A percentile compares a stretch with the other conserved stretches of the same genome.
Conservation (phyloP, 2,329 filamentous ascomycete species). For the Thyridium curvatum region DNA sequence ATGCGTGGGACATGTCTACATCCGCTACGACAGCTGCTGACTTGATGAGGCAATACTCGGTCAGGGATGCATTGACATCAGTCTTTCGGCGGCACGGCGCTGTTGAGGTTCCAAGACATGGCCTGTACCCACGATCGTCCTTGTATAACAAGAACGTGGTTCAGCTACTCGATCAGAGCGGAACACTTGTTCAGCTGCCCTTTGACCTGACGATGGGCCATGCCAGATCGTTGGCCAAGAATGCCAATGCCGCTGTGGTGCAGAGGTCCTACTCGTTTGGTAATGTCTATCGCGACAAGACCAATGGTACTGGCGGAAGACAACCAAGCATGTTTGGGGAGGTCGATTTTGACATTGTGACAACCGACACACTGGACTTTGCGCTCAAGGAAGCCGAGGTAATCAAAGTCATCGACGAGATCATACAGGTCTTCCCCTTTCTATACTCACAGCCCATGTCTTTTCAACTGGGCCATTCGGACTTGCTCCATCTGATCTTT, state of each 20-base stretch:
- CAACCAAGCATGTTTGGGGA: slow-evolving; percentile 81
- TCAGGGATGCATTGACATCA: slow-evolving; percentile 66
- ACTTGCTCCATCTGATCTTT: slow-evolving; percentile 81
- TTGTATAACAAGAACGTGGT: slow-evolving; percentile 73
- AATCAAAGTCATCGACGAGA: slow-evolving; percentile 90
- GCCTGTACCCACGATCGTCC: slow-evolving; percentile 74
- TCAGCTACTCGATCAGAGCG: slow-evolving; percentile 73
- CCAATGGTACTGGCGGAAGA: slow-evolving; percentile 52
- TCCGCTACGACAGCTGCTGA: slow-evolving; percentile 49
- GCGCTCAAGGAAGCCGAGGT: slow-evolving; percentile 89
- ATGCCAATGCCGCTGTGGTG: slow-evolving; percentile 47
- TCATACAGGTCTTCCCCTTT: slow-evolving; percentile 73
- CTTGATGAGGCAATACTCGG: slow-evolving; percentile 63
- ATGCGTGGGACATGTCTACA: slow-evolving; percentile 66
- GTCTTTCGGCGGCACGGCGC: slow-evolving; percentile 90
- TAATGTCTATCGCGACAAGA: slow-evolving; percentile 74
- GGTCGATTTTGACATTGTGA: slow-evolving; percentile 95
- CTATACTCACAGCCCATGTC: slow-evolving; percentile 69
- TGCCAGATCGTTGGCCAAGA: slow-evolving; percentile 75
- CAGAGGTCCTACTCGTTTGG: slow-evolving; percentile 84
- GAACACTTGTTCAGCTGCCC: slow-evolving; percentile 87
- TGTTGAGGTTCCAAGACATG: slow-evolving; percentile 68
- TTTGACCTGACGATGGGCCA: slow-evolving; percentile 89
- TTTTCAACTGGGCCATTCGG: slow-evolving; percentile 85
- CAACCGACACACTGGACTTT: slow-evolving; percentile 71